These are phyloP conservation scores for Pyricularia grisea DNA, from an alignment of 2,329 filamentous ascomycete species.

Conservation along the genomic window DNA sequence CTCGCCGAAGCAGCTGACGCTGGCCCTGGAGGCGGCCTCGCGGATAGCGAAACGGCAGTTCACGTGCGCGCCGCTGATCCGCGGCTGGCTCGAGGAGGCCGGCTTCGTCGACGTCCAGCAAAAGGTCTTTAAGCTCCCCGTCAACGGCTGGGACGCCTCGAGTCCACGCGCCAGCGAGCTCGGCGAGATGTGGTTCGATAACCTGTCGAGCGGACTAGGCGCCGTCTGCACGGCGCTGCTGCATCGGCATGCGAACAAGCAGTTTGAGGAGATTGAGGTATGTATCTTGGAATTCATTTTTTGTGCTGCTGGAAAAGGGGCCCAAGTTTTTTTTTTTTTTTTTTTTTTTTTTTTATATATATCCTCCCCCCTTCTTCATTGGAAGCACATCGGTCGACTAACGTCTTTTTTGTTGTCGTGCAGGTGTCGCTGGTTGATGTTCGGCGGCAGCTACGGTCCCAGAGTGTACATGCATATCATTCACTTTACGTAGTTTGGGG, in stretches of 20 bases:
- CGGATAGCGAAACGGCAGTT: constrained; percentile 12
- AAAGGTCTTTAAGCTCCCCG: constrained; percentile 19
- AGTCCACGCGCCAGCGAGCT: constrained; percentile 9
- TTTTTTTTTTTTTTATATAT: too few species aligned
- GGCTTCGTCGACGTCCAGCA: constrained; percentile 23
- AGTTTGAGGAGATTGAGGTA: constrained; percentile 28
- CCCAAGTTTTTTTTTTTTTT: not conserved
- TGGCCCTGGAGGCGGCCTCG: constrained; percentile 12
- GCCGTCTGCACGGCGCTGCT: constrained; percentile 20
- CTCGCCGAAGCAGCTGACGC: constrained; percentile 12
- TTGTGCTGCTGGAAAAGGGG: too few species aligned
- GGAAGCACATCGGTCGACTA: not conserved
- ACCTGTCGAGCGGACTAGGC: constrained; percentile 18
- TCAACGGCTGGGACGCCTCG: constrained; percentile 19
- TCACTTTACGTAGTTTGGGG: constrained; percentile 35
- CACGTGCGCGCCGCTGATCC: constrained; percentile 11
- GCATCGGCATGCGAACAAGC: constrained; percentile 27
- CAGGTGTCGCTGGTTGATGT: constrained; percentile 37
- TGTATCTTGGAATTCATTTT: not conserved
- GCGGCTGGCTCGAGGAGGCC: constrained; percentile 15
- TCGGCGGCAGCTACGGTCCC: constrained; percentile 34
- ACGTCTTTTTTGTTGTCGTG: not conserved
- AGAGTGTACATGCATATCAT: constrained; percentile 37
- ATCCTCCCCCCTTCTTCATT: not conserved
- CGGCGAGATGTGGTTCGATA: constrained; percentile 20